These are phyloP conservation scores for Penicillium sp. DNA, from an alignment of 2,329 filamentous ascomycete genomes.

Conservation along the genomic window DNA sequence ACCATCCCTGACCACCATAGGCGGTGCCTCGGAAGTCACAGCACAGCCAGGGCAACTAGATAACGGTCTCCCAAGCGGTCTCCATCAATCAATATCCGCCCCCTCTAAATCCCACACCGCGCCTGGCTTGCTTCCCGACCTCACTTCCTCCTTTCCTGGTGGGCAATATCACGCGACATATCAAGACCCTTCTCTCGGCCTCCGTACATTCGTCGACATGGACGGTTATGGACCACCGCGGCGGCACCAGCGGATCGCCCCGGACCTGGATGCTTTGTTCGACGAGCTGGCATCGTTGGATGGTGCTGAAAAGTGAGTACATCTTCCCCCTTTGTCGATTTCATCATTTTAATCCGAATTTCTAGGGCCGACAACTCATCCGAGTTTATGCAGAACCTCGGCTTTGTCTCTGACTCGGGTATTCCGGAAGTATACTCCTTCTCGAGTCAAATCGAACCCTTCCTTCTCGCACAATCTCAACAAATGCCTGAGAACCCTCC, in stretches of 20 bases:
- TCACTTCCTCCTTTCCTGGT: conserved; percentile 23
- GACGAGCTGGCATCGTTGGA: conserved; percentile 59
- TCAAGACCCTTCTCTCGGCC: conserved; percentile 27
- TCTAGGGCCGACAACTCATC: conserved; percentile 34
- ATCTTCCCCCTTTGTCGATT: neutral
- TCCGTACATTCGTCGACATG: conserved; percentile 31
- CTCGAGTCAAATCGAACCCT: conserved; percentile 34
- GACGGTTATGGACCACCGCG: conserved; percentile 29
- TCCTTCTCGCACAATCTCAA: conserved; percentile 32
- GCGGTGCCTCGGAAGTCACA: conserved; percentile 19
- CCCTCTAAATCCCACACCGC: conserved; percentile 19
- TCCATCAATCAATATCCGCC: conserved; percentile 19
- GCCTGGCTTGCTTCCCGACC: conserved; percentile 21
- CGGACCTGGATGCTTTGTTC: conserved; percentile 52
- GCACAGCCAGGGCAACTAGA: conserved; percentile 20
- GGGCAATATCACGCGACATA: conserved; percentile 29
- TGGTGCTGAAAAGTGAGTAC: conserved; percentile 47
- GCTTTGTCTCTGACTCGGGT: conserved; percentile 36
- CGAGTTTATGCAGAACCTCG: conserved; percentile 41
- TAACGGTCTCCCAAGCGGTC: conserved; percentile 8
- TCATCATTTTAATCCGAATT: conserved; percentile 10
- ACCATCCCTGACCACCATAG: conserved; percentile 27
- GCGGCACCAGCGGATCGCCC: conserved; percentile 32
- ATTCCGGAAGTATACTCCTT: conserved; percentile 39
- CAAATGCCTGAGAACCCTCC: conserved; percentile 22